Percentiles rank a stretch among this genome's conserved stretches.
These are phyloP conservation scores for Backusella tuberculispora DNA, from an alignment of 192 early-diverging fungal species.

Conservation along the genomic window DNA sequence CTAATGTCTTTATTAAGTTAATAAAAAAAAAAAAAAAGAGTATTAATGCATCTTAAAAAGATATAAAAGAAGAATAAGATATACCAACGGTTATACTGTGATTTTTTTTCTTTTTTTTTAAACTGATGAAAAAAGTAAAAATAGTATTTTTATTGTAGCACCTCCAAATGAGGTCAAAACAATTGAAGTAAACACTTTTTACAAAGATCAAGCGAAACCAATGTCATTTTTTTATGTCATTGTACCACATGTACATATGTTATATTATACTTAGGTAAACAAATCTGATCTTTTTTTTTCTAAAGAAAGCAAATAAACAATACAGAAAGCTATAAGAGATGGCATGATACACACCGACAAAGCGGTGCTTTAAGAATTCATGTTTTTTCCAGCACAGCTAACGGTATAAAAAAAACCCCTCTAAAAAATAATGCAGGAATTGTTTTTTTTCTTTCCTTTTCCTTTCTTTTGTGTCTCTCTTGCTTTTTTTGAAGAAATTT, in stretches of 20 bases:
- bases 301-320: background rate
- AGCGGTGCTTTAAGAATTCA: background rate
- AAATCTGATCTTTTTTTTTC: background rate
- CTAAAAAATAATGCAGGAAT: background rate
- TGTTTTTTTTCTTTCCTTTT: slow-evolving; percentile 4
- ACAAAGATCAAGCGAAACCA: background rate
- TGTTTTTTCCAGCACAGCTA: background rate
- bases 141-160: background rate
- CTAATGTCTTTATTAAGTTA: background rate
- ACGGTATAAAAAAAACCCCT: slow-evolving; percentile 3
- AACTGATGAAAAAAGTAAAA: no score
- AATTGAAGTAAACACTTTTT: background rate
- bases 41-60: background rate
- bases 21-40: background rate
- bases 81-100: no score
- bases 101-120: no score
- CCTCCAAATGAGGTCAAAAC: background rate
- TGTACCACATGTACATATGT: background rate
- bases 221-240: slow-evolving; percentile 1
- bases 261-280: background rate
- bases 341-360: background rate
- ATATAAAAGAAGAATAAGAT: no score
- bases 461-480: background rate
- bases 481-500: background rate
- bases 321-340: background rate